Evolutionary conservation across 176 grass and related monocot genomes (phyloP).

Genomic region (Eragrostis curvula): DNA sequence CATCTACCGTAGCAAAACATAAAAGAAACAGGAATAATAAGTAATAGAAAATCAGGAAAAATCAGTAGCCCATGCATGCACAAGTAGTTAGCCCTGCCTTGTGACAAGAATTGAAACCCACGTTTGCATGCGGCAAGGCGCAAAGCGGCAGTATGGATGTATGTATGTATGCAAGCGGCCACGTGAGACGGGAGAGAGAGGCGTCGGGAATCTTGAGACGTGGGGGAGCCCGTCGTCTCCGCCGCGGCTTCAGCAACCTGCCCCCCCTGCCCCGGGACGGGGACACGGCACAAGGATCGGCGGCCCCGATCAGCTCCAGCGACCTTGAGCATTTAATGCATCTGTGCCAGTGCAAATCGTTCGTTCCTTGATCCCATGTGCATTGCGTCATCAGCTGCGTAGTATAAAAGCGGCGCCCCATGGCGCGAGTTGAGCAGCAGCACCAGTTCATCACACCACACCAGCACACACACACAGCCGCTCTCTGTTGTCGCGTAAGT

Average conservation of each 20-base stretch:
- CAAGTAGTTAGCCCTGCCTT: not conserved
- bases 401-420: conserved; percentile 2
- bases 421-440: conserved; percentile 23
- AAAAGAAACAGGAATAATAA: not conserved
- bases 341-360: not conserved
- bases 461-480: not conserved
- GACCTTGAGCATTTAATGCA: conserved; percentile 44
- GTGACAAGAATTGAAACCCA: not conserved
- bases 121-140: not conserved
- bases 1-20: not conserved
- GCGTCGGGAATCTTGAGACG: conserved; percentile 52
- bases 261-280: conserved; percentile 14
- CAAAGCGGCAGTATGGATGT: conserved; percentile 3
- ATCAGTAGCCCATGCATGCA: not conserved
- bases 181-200: conserved; percentile 34
- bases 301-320: conserved; percentile 17
- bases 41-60: not conserved
- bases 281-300: conserved; percentile 42
- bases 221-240: conserved; percentile 53
- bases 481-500: not conserved
- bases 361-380: conserved; percentile 13
- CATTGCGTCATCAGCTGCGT: not conserved
- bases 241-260: conserved; percentile 44
- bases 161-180: not conserved
- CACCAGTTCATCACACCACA: not conserved